Evolutionary conservation across 768 basidiomycete species (phyloP), one percentile per base, ranked within the genome.

Genomic region (Sporobolomyces phaffii): DNA sequence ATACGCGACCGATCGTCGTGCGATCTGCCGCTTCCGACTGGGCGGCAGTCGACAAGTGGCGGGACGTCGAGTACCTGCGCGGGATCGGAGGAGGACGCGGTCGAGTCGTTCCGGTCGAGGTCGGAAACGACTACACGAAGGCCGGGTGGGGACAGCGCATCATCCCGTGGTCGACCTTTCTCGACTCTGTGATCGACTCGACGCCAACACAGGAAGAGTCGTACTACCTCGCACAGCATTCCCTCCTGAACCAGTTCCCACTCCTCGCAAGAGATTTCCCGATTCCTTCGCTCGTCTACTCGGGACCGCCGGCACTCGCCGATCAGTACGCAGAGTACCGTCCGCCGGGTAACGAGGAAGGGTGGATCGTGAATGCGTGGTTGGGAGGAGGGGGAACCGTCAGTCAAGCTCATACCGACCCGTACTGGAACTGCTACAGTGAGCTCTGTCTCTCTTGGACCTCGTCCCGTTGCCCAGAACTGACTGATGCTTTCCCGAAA

Each of bases 361-460:
- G 83, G 54, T 80, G 87, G 15, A 80, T 87, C 11, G 77, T 88
- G 29, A 92, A 91, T 73, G 83, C 81, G 13, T 94, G 91, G 91
- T 74, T 93, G 9, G 91, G 91, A 0, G 89, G 90, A 1, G 79
- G 79, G 61, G 86, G 85, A 31, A 88, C 92, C 0, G 76, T 87
- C 15, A 90, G 90, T 13, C 94, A 93, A 3, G 90, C 94, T 0
- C 96, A 99, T 78, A 91, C 86, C 9, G 94, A 99, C 75, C 93
- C 93, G 5, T 96, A 86, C 78, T 90, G 84, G 79, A 99, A 99
- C 76, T 82, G 87, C 68, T 98, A 90, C 76, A 85, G 91, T 91
- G 77, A 69, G 81, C 17, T 73, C 20, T 11, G 15, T 14, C n/a
- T 41, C 24, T 29, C 45, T n/a, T n/a, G n/a, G n/a, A n/a, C n/a